phyloP scores from a whole-genome alignment of 257 asterid genomes.

The Nicotiana attenuata region DNA sequence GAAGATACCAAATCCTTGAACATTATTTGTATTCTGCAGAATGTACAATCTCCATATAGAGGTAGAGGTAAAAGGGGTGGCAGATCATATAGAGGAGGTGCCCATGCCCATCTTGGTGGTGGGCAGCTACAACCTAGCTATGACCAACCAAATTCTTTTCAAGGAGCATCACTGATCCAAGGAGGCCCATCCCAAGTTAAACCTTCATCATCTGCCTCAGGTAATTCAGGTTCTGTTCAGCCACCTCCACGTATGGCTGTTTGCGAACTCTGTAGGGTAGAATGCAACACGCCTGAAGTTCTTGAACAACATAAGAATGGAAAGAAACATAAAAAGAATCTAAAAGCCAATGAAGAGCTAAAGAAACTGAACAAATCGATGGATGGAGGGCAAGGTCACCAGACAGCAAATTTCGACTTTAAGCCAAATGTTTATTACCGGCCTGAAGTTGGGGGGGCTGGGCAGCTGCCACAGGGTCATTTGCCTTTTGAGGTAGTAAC shows the following conservation, averaged over 20 bases:
- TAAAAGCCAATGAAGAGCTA: constrained; percentile 38
- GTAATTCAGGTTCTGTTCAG: constrained; percentile 17
- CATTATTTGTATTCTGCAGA: constrained; percentile 34
- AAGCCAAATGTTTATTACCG: constrained; percentile 24
- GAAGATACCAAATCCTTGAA: background rate
- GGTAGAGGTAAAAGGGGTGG: constrained; percentile 27
- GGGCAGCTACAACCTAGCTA: constrained; percentile 19
- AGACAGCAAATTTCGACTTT: constrained; percentile 17
- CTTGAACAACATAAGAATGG: constrained; percentile 51
- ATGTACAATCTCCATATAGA: constrained; percentile 33
- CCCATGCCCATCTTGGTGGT: constrained; percentile 27
- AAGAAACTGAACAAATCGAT: constrained; percentile 28
- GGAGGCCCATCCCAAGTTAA: constrained; percentile 23
- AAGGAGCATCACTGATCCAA: constrained; percentile 22
- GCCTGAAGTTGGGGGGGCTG: constrained; percentile 25
- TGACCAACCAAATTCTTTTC: constrained; percentile 15
- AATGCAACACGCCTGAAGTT: constrained; percentile 53
- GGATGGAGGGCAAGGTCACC: constrained; percentile 24
- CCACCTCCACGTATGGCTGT: constrained; percentile 30
- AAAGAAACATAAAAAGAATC: constrained; percentile 53
- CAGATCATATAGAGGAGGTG: constrained; percentile 22
- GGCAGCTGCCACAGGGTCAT: constrained; percentile 21
- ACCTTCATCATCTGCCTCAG: constrained; percentile 17
- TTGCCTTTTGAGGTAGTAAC: constrained; percentile 18
- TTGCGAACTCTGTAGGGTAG: constrained; percentile 59